A percentile compares a stretch with the other conserved stretches of the same genome.
Conservation (phyloP, 2,329 filamentous ascomycete species). For the Colletotrichum endophyticum region DNA sequence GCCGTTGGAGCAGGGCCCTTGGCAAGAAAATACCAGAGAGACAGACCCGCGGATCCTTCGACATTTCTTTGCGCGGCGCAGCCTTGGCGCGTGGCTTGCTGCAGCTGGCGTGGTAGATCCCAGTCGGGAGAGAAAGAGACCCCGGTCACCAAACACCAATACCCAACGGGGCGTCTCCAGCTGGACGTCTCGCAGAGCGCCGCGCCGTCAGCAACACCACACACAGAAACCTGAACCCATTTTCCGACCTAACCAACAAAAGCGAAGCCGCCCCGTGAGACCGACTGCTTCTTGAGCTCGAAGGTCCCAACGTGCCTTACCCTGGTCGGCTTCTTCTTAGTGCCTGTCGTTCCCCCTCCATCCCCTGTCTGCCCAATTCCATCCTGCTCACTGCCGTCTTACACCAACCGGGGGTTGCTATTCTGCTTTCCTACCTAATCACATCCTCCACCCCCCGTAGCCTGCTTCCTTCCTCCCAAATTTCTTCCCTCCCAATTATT, state of each 20-base stretch:
- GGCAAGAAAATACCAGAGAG: not conserved
- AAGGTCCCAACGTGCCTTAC: not conserved
- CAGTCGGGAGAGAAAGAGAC: not conserved
- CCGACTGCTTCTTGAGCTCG: not conserved
- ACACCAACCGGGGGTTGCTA: not conserved
- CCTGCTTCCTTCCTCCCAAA: not conserved
- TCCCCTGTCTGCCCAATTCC: not conserved
- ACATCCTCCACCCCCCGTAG: not conserved
- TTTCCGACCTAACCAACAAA: slow-evolving; percentile 4
- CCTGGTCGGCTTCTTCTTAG: not conserved
- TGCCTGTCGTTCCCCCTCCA: not conserved
- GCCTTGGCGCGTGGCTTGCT: slow-evolving; percentile 17
- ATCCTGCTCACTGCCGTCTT: not conserved
- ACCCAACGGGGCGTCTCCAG: not conserved
- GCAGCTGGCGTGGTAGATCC: slow-evolving; percentile 12
- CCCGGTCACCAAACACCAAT: not conserved
- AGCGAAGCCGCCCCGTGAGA: slow-evolving; percentile 1
- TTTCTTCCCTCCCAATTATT: not conserved
- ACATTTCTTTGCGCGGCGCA: slow-evolving; percentile 12
- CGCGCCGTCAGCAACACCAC: not conserved
- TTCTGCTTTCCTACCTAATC: not conserved
- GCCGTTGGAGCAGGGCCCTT: not conserved
- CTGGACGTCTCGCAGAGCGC: not conserved
- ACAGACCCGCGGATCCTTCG: not conserved
- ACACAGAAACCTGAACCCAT: not conserved